These are phyloP conservation scores for Lanmaoa rubissima DNA, from an alignment of 768 basidiomycete genomes.

Conservation along the genomic window DNA sequence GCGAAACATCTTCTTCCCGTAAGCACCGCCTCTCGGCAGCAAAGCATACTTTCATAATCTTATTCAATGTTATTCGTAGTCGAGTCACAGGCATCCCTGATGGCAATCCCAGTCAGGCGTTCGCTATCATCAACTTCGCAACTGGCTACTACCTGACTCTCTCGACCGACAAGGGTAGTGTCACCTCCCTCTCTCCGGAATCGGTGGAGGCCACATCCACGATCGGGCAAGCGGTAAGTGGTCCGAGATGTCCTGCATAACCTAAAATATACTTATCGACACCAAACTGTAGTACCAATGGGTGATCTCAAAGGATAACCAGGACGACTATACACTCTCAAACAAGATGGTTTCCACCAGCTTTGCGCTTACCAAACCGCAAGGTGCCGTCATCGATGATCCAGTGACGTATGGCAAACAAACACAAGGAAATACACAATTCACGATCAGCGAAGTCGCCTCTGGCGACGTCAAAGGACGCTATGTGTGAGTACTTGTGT, in stretches of 20 bases:
- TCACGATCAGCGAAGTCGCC: slow-evolving; percentile 2
- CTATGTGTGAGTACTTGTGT: background rate
- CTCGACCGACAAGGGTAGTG: background rate
- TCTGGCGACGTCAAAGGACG: slow-evolving; percentile 1
- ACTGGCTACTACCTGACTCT: slow-evolving; percentile 10
- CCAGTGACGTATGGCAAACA: slow-evolving; percentile 3
- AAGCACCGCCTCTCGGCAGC: background rate
- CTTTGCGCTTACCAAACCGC: slow-evolving; percentile 1
- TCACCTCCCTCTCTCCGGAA: background rate
- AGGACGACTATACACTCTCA: slow-evolving; percentile 5
- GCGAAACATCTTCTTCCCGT: slow-evolving; percentile 5
- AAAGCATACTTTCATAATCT: background rate
- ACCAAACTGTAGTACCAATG: slow-evolving; percentile 7
- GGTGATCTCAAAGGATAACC: slow-evolving; percentile 1
- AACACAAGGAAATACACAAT: background rate
- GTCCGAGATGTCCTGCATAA: background rate
- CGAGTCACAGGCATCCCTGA: background rate
- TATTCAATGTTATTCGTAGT: background rate
- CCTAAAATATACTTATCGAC: background rate
- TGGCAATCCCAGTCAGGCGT: background rate
- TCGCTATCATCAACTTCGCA: slow-evolving; percentile 10
- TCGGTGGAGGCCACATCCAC: background rate
- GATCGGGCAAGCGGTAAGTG: background rate
- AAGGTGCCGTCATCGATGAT: background rate
- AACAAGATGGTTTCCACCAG: background rate